Percentiles rank a stretch among this genome's conserved stretches.
phyloP scores from a whole-genome alignment of 148 eudicot genomes.

The Arctostaphylos glauca region DNA sequence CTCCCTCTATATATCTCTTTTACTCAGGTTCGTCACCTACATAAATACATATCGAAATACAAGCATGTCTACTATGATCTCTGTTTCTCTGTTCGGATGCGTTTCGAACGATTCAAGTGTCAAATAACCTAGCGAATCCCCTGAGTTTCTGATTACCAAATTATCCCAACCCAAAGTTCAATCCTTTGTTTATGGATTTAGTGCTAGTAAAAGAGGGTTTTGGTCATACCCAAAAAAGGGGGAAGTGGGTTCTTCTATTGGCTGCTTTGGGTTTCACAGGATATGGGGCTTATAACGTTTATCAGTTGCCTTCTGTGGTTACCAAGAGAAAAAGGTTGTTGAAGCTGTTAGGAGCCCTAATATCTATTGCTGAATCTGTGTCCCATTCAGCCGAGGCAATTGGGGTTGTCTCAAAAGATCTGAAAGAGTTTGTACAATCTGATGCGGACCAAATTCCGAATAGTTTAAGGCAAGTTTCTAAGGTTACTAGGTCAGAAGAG shows the following conservation, averaged over 20 bases:
- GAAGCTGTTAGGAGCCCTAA: conserved; percentile 41
- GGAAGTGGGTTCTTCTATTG: conserved; percentile 50
- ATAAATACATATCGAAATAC: no score
- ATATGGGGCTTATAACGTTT: conserved; percentile 59
- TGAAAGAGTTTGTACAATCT: conserved; percentile 57
- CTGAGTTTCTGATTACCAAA: background rate
- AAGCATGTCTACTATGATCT: no score
- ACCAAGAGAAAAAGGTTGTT: conserved; percentile 43
- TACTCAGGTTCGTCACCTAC: no score
- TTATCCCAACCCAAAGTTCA: background rate
- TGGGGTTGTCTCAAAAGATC: conserved; percentile 61
- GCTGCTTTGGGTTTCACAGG: conserved; percentile 59
- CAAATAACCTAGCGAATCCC: background rate
- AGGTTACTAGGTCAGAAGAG: conserved; percentile 54
- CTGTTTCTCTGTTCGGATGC: background rate
- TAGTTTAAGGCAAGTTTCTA: conserved; percentile 64
- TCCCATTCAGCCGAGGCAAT: conserved; percentile 59
- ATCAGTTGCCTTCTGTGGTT: conserved; percentile 53
- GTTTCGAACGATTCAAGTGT: background rate
- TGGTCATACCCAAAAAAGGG: conserved; percentile 40
- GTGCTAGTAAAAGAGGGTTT: conserved; percentile 46
- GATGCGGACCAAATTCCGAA: conserved; percentile 68
- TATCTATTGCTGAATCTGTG: conserved; percentile 42
- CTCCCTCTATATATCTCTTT: background rate
- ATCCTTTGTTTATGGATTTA: conserved; percentile 49